Base-by-base conservation (phyloP, 2,329 filamentous ascomycete species). In the Curvularia spicifera region DNA sequence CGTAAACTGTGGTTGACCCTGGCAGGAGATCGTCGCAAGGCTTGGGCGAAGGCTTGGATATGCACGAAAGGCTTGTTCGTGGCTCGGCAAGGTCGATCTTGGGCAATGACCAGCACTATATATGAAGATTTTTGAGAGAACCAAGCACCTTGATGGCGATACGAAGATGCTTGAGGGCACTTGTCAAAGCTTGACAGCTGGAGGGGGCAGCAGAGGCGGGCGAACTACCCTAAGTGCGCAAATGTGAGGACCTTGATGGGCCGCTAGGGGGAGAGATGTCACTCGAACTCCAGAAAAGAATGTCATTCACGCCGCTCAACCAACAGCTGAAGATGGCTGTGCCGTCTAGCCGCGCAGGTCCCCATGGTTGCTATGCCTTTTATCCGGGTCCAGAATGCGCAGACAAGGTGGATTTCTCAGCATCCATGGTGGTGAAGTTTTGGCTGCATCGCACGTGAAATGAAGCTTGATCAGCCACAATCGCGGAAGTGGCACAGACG, bases 211-310 rank as follows among this genome's bases (percentile, higher is more conserved):
- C 15, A 26, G 39, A 45, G 45, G 22, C 39, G 48, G 40, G 39
- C 45, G 26, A 37, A 45, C 28, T 37, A 33, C 43, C 31, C 15
- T 18, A 50, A 45, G 43, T 31, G 39, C 51, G 29, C 31, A 49
- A 42, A 46, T 18, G 40, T 39, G 56, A 58, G 56, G 43, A 58
- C 56, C 56, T 26, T 58, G 56, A 58, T 58, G 56, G 56, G 15
- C n/a, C 56, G 56, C 56, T 58, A 58, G 39, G 29, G 12, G 24
- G 33, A 39, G 26, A 37, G 26, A 49, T 57, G n/a, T 18, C 55
- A 54, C 45, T 53, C 37, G n/a, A 43, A 24, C 48, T 47, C 26
- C 13, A 39, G 15, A 26, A 5, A 18, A 13, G 26, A n/a, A 37
- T 6, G 33, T 37, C 33, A 37, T 37, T 37, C 33, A n/a, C 5